These are phyloP conservation scores for Globisporangium nodosum DNA, from an alignment of 352 stramenopile genomes.

Conservation along the genomic window DNA sequence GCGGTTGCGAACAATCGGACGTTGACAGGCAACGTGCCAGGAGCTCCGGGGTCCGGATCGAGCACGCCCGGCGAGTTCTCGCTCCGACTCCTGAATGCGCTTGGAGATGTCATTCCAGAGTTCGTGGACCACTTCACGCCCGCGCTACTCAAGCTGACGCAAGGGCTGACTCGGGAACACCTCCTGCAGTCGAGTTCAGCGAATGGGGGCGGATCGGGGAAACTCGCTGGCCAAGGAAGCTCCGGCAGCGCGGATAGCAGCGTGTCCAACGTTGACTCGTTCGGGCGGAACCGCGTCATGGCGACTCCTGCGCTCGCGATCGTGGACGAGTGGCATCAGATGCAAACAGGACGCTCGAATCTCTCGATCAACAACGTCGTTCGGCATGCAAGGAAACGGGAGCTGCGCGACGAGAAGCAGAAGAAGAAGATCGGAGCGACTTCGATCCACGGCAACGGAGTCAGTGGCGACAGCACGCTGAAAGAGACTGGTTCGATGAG, in stretches of 20 bases:
- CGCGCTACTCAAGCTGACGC: conserved; percentile 74
- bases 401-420: conserved; percentile 43
- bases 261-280: conserved; percentile 54
- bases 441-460: not conserved
- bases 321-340: conserved; percentile 76
- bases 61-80: conserved; percentile 67
- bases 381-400: conserved; percentile 53
- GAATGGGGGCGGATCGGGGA: conserved; percentile 8
- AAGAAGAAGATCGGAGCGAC: conserved; percentile 42
- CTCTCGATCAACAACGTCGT: conserved; percentile 81
- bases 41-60: conserved; percentile 27
- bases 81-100: conserved; percentile 55
- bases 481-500: conserved; percentile 15
- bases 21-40: conserved; percentile 42
- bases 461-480: conserved; percentile 2
- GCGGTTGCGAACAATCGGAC: conserved; percentile 51
- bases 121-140: conserved; percentile 78
- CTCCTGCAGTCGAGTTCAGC: conserved; percentile 49
- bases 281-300: conserved; percentile 80
- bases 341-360: conserved; percentile 63
- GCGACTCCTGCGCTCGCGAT: conserved; percentile 83
- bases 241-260: conserved; percentile 15
- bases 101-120: conserved; percentile 54
- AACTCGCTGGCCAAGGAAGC: conserved; percentile 1
- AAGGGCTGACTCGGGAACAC: conserved; percentile 82